phyloP scores from a whole-genome alignment of 2,329 filamentous ascomycete species.

The Sporothrix luriei region DNA sequence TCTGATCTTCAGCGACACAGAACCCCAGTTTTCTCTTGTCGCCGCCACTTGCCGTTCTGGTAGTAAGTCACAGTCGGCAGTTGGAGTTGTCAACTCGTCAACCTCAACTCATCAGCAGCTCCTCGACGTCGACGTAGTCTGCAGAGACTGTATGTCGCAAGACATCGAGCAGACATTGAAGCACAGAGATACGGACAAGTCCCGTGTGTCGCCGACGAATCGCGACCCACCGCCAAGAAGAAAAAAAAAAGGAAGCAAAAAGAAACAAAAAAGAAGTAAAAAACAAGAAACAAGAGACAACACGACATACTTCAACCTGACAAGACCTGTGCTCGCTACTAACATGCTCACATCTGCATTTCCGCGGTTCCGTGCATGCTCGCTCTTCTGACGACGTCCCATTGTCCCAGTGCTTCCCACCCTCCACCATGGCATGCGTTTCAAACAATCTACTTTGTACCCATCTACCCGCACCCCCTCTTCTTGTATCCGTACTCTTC shows the following conservation, averaged over 20 bases:
- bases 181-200: no score
- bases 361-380: no score
- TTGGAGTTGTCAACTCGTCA: background rate
- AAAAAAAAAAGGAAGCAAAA: no score
- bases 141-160: no score
- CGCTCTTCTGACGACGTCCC: background rate
- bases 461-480: background rate
- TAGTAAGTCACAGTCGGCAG: background rate
- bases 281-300: no score
- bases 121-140: no score
- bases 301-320: no score
- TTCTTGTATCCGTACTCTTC: background rate
- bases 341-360: background rate
- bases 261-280: no score
- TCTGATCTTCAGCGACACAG: background rate
- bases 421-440: background rate
- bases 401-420: background rate
- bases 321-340: no score
- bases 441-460: background rate
- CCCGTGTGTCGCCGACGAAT: background rate
- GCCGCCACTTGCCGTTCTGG: conserved; percentile 7
- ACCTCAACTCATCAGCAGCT: background rate
- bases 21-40: no score
- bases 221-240: background rate
- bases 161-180: no score